These are phyloP conservation scores for Priceomyces carsonii DNA, from an alignment of 805 yeast genomes.

Conservation along the genomic window DNA sequence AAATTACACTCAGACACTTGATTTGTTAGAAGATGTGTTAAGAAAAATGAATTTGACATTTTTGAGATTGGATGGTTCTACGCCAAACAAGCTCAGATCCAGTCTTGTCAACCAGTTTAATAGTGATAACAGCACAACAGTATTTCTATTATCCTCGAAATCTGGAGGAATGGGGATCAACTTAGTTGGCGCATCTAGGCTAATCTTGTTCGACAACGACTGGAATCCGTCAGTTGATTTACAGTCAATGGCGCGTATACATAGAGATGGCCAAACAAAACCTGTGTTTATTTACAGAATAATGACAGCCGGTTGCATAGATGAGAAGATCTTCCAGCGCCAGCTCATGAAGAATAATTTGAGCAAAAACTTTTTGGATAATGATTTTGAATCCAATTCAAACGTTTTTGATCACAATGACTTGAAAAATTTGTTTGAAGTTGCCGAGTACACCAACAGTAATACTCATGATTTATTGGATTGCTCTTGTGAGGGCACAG, in stretches of 20 bases:
- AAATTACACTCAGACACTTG: slow-evolving; percentile 84
- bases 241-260: slow-evolving; percentile 95
- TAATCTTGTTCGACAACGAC: slow-evolving; percentile 86
- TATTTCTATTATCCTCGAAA: slow-evolving; percentile 80
- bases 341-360: slow-evolving; percentile 82
- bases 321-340: slow-evolving; percentile 91
- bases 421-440: slow-evolving; percentile 71
- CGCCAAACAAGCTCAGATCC: slow-evolving; percentile 67
- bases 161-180: slow-evolving; percentile 95
- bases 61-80: slow-evolving; percentile 80
- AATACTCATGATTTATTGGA: slow-evolving; percentile 78
- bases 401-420: slow-evolving; percentile 71
- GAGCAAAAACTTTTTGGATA: slow-evolving; percentile 65
- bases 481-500: slow-evolving; percentile 62
- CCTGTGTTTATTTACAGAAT: slow-evolving; percentile 82
- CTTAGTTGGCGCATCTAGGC: slow-evolving; percentile 83
- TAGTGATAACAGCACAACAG: slow-evolving; percentile 45
- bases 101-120: slow-evolving; percentile 71
- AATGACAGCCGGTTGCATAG: slow-evolving; percentile 85
- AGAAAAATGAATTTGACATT: slow-evolving; percentile 49
- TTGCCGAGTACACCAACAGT: slow-evolving; percentile 49
- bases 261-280: slow-evolving; percentile 85
- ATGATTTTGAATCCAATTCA: slow-evolving; percentile 45
- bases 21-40: slow-evolving; percentile 64
- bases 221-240: slow-evolving; percentile 95